A percentile compares a stretch with the other conserved stretches of the same genome.
Conservation (phyloP, 805 yeast genomes). For the Metschnikowia henanensis region DNA sequence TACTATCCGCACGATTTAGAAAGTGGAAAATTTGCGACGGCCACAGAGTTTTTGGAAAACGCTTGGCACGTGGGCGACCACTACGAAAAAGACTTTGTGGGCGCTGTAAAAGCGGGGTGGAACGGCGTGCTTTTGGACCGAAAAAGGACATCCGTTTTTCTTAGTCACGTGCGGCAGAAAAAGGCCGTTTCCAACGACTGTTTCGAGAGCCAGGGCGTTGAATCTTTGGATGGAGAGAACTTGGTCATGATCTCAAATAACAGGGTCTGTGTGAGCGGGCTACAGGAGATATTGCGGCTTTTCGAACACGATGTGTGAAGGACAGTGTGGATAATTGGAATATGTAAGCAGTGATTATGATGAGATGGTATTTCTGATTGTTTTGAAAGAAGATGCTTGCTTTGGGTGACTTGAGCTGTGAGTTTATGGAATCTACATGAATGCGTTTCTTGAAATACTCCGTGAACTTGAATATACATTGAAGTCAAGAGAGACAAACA, state of each 20-base stretch:
- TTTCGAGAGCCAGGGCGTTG: constrained; percentile 14
- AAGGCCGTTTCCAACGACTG: constrained; percentile 15
- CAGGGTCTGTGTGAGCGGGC: constrained; percentile 24
- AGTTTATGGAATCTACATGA: too few species aligned
- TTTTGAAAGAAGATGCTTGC: too few species aligned
- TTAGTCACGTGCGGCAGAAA: constrained; percentile 8
- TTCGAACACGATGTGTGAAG: constrained; percentile 9
- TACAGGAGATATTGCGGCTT: constrained; percentile 10
- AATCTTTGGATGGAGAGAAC: constrained; percentile 16
- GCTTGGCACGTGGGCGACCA: constrained; percentile 74
- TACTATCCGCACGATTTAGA: constrained; percentile 1
- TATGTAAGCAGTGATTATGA: too few species aligned
- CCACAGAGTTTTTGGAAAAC: constrained; percentile 16
- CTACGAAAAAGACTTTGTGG: constrained; percentile 51
- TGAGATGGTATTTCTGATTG: too few species aligned
- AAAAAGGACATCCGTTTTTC: constrained; percentile 19
- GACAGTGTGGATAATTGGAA: too few species aligned
- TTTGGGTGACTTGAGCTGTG: too few species aligned
- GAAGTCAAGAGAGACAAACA: too few species aligned
- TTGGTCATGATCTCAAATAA: constrained; percentile 35
- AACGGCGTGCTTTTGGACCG: constrained; percentile 59
- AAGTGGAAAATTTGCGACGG: neutral
- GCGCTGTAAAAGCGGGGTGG: constrained; percentile 58
- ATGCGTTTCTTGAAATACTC: too few species aligned
- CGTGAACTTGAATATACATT: too few species aligned